phyloP scores from a whole-genome alignment of 192 early-diverging fungal genomes.

The Coemansia sp. region DNA sequence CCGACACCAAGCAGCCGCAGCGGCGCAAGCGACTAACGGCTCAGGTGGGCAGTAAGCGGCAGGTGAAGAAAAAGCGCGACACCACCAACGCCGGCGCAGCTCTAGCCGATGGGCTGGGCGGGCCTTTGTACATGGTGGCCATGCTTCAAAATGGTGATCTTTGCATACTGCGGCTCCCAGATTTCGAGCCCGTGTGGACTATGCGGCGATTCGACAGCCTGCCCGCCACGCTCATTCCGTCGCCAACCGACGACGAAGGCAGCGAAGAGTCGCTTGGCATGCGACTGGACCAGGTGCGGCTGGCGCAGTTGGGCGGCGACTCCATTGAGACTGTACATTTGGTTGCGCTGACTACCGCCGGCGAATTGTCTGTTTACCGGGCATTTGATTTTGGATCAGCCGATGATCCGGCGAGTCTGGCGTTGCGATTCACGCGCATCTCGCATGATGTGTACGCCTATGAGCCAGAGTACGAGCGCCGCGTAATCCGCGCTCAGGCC shows the following conservation, averaged over 20 bases:
- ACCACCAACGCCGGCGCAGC: not conserved
- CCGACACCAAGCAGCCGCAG: constrained; percentile 14
- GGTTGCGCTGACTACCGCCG: constrained; percentile 26
- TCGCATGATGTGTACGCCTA: constrained; percentile 45
- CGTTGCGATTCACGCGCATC: constrained; percentile 33
- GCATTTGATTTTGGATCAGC: constrained; percentile 32
- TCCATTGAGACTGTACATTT: constrained; percentile 21
- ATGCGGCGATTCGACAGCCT: constrained; percentile 36
- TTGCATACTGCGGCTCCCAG: constrained; percentile 28
- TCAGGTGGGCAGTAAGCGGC: constrained; percentile 7
- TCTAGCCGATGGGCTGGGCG: not conserved
- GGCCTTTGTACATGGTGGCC: constrained; percentile 22
- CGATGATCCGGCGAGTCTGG: constrained; percentile 12
- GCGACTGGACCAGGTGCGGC: constrained; percentile 31
- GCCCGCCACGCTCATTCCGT: constrained; percentile 14
- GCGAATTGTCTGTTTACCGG: constrained; percentile 44
- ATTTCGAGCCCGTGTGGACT: constrained; percentile 37
- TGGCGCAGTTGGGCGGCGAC: constrained; percentile 43
- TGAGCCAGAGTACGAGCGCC: constrained; percentile 44
- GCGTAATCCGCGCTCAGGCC: constrained; percentile 22
- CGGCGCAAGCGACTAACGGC: constrained; percentile 16
- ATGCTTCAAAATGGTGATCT: constrained; percentile 24
- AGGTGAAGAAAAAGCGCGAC: constrained; percentile 5
- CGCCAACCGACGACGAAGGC: not conserved
- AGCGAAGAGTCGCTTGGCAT: constrained; percentile 3